Base-by-base conservation (phyloP, 768 basidiomycete species). In the Tylopilus rubrobrunneus region DNA sequence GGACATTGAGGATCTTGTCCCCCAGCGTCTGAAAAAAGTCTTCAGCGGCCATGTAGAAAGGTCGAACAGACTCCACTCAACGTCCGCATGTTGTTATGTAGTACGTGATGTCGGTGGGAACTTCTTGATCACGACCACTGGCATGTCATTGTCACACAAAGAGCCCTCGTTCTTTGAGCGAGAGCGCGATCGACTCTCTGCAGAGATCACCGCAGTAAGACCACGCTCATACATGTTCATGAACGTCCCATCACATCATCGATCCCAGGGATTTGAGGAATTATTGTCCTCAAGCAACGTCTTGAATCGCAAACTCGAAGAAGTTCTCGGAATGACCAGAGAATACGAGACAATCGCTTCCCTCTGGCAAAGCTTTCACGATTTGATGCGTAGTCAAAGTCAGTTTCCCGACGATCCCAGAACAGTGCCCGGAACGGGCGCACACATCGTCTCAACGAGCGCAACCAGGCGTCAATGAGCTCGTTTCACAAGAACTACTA, bases 341-440 rank as follows among this genome's bases (percentile, higher is more conserved):
- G 94, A 95, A 75, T 94, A 96, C 67, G 83, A 87, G 48, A 93
- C 88, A 3, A 91, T 95, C 40, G 90, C 93, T 4, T 77, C 82
- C 3, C 75, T 97, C 46, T 95, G 92, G 92, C 78, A 84, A 54
- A 82, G 80, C 61, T 92, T 92, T 60, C 85, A 90, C 61, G 74
- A 85, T 53, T 74, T 92, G 59, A 92, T 92, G 88, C 78, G 78
- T 25, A 76, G 71, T 42, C 78, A 79, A 19, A 67, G 62, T 42
- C 72, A 72, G 5, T 67, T 67, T 17, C 67, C 67, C 0, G 63
- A 65, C 6, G 57, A 67, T 49, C 42, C 69, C 64, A 51, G 77
- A 75, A 69, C 54, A 46, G 68, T 58, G 12, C 88, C 87, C 39
- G 87, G 88, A 12, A 89, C 88, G 1, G 88, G 88, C 19, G 81